Conservation (phyloP, 257 asterid species). For the Oldenlandia corymbosa region DNA sequence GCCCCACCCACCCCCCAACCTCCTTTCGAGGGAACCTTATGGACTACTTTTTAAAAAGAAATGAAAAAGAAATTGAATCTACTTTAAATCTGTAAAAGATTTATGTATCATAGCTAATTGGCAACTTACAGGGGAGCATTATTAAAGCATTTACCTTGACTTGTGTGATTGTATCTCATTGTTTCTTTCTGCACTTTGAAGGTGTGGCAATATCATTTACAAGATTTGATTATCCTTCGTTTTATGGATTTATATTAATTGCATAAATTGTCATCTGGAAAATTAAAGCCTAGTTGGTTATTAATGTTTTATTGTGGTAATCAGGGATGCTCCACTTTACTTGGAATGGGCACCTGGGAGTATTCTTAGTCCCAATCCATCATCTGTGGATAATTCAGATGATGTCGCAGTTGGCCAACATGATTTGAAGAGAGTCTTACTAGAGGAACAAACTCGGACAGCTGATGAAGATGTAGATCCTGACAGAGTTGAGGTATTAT, state of each 20-base stretch:
- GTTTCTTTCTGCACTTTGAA: background rate
- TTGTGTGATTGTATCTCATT: background rate
- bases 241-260: background rate
- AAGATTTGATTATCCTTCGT: background rate
- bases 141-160: background rate
- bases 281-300: background rate
- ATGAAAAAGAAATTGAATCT: no score
- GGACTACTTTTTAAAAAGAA: no score
- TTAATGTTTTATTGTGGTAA: constrained; percentile 6
- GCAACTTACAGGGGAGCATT: background rate
- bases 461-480: constrained; percentile 63
- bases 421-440: constrained; percentile 43
- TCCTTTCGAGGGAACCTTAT: no score
- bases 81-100: no score
- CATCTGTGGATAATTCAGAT: constrained; percentile 26
- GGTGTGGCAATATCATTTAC: background rate
- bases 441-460: constrained; percentile 60
- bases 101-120: no score
- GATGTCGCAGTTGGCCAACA: constrained; percentile 39
- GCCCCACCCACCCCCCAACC: no score
- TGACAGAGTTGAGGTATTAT: constrained; percentile 80
- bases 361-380: constrained; percentile 47
- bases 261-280: background rate
- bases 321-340: constrained; percentile 88
- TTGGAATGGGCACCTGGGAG: constrained; percentile 96